Evolutionary conservation across 23 red algal genomes (phyloP), one percentile per base, ranked within the genome.

Genomic region (Gracilaria vermiculophylla): DNA sequence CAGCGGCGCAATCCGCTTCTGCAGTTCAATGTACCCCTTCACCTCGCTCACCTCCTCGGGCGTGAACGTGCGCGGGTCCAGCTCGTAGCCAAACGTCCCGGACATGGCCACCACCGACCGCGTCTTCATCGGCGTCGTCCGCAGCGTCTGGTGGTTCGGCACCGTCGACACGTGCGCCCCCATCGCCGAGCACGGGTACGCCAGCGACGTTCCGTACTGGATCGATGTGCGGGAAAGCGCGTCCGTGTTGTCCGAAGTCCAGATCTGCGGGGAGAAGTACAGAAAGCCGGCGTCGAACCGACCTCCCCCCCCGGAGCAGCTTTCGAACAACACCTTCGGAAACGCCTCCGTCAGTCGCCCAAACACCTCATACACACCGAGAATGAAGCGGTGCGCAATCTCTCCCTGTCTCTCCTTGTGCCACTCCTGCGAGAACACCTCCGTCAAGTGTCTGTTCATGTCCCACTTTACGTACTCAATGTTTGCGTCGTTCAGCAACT

Each of bases 401-500:
- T 98, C 96, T 4, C 96, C 96, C 60, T 98, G 96, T 14, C 96
- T 74, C 32, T 80, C 78, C 14, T 82, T 53, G 61, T 93, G 80
- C 65, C 83, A 91, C 47, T 94, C 78, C 62, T 94, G 90, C 29
- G 90, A 94, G 67, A 94, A 98, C n/a, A 98, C 96, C 40, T 98
- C 96, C 5, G 96, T 98, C 14, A 98, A 73, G 66, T 94, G 91
- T 17, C 96, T 87, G 55, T 98, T 98, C 87, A 94, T 98, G 50
- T 98, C 96, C 96, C 96, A 98, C 48, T 98, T 98, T 21, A 98
- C 87, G 60, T 94, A 98, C 42, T 90, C 80, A 50, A 98, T 94
- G 40, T 50, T 80, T 41, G 80, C 80, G 29, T 53, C 42, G 27
- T 55, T 78, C 8, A 98, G 35, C 37, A 98, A 67, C 28, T 62